These are phyloP conservation scores for Neurospora sp. DNA, from an alignment of 495 filamentous ascomycete genomes.

Conservation along the genomic window DNA sequence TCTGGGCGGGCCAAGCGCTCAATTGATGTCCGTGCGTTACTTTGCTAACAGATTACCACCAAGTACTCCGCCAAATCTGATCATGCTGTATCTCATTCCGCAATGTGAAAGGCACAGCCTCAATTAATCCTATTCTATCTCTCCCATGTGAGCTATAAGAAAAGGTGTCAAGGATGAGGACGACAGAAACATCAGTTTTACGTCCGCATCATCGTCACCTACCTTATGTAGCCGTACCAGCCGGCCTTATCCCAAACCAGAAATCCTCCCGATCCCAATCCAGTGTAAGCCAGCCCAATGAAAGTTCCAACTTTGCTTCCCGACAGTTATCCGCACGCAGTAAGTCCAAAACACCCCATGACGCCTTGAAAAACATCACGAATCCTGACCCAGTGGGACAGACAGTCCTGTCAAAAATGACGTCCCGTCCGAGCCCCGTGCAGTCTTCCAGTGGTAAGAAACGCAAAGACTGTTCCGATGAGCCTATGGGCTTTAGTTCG, in stretches of 20 bases:
- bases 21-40: too few relatives aligned
- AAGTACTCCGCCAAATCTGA: too few relatives aligned
- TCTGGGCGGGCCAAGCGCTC: too few relatives aligned
- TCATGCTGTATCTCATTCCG: too few relatives aligned
- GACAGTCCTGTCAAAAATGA: not conserved
- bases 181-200: not conserved
- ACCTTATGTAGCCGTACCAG: not conserved
- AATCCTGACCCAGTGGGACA: not conserved
- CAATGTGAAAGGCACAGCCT: not conserved
- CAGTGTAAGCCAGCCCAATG: not conserved
- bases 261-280: not conserved
- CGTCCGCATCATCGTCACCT: not conserved
- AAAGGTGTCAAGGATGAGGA: not conserved
- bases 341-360: not conserved
- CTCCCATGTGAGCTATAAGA: too few relatives aligned
- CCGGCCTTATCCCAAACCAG: not conserved
- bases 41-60: too few relatives aligned
- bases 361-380: not conserved
- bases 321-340: not conserved
- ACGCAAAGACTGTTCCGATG: not conserved
- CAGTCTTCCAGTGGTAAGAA: not conserved
- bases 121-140: not conserved
- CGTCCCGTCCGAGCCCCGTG: not conserved
- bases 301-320: not conserved
- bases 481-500: not conserved